Base-by-base conservation (phyloP, 257 asterid species). In the Petunia secreta region DNA sequence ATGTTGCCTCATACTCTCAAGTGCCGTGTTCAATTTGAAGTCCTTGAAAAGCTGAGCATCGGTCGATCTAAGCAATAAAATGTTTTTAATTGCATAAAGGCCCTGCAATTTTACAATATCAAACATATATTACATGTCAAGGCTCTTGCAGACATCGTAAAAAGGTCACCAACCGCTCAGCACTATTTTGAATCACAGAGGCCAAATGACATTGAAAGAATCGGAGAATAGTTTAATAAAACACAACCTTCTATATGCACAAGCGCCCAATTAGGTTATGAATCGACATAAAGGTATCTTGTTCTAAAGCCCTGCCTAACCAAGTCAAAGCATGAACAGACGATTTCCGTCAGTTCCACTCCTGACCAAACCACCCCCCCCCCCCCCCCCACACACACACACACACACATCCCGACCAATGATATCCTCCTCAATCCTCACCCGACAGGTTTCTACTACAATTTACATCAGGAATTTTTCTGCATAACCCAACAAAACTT, bases 1-100 rank as follows among this genome's bases (percentile, higher is more conserved):
- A 46, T 87, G 89, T 79, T 86, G 83, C 78, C 84, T 84, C 88
- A 85, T 84, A 80, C 83, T 86, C 59, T 82, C 83, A 84, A 94
- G 79, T 76, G 88, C 93, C 59, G 41, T 82, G 64, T 88, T 93
- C 85, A 92, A 81, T 80, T 85, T 76, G 7, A 84, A 82, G 37
- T 92, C 91, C 84, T 87, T 90, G 76, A 92, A 88, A 79, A 88
- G 85, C n/a, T 71, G 83, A 36, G 89, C 91, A 81, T 85, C 87
- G 0, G 83, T 74, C 43, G 92, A 86, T 58, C 83, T 87, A 65
- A 94, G 88, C 87, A 81, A 73, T 82, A 94, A 84, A 57, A 94
- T 80, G 60, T 85, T 90, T 85, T 88, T 89, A 43, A 92, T 88
- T 57, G 98, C 94, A 81, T 89, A 85, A 34, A 94, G 89, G 48